Evolutionary conservation across 352 stramenopile species (phyloP).

Genomic region (Phytophthora melonis): DNA sequence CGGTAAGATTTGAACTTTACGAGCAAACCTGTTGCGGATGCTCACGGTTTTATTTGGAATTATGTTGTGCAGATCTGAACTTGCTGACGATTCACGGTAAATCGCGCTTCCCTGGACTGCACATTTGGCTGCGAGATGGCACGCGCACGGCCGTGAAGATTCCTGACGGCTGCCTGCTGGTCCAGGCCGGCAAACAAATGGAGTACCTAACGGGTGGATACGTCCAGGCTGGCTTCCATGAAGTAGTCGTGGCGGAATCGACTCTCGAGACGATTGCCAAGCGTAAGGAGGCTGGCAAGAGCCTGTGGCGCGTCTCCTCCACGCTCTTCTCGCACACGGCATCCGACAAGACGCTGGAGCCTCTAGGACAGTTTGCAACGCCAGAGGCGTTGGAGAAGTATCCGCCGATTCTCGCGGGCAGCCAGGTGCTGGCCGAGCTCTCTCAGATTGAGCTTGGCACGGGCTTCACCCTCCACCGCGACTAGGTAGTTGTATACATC

Average conservation of each 20-base stretch:
- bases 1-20: slow-evolving; percentile 32
- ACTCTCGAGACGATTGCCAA: slow-evolving; percentile 80
- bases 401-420: slow-evolving; percentile 82
- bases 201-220: slow-evolving; percentile 94
- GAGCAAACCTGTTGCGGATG: not conserved
- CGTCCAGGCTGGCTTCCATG: slow-evolving; percentile 93
- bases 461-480: slow-evolving; percentile 76
- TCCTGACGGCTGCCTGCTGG: slow-evolving; percentile 90
- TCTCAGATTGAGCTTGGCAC: slow-evolving; percentile 86
- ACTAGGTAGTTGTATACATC: slow-evolving; percentile 35
- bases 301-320: slow-evolving; percentile 92
- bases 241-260: slow-evolving; percentile 88
- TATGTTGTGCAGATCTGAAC: slow-evolving; percentile 82
- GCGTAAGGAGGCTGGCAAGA: slow-evolving; percentile 74
- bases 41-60: slow-evolving; percentile 16
- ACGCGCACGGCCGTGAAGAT: slow-evolving; percentile 89
- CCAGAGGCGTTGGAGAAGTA: slow-evolving; percentile 73
- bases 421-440: slow-evolving; percentile 91
- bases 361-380: slow-evolving; percentile 84
- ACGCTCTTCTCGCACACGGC: slow-evolving; percentile 94
- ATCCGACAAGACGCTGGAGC: slow-evolving; percentile 89
- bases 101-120: slow-evolving; percentile 91
- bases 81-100: slow-evolving; percentile 95
- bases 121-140: slow-evolving; percentile 92
- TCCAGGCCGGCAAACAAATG: slow-evolving; percentile 93